Base-by-base conservation (phyloP, 2,329 filamentous ascomycete species). In the Orbilia brochopaga region DNA sequence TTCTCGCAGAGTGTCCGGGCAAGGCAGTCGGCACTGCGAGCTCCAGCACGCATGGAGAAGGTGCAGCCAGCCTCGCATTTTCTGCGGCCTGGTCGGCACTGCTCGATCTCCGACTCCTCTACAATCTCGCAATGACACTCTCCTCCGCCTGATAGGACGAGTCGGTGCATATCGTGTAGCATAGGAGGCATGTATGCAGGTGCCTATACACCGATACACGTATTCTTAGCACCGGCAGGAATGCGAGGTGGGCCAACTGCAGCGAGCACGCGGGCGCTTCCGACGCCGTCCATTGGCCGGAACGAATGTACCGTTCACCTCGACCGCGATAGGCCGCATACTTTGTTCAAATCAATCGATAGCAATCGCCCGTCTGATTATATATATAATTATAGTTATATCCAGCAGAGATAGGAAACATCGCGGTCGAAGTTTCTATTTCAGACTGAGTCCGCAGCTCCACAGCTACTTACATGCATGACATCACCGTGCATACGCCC, bases 401-500 rank as follows among this genome's bases (percentile, higher is more conserved):
- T n/a, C n/a, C n/a, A n/a, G n/a, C n/a, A 32, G 27, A 32, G 27
- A 32, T 32, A 8, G 27, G 3, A 3, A 32, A 8, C 27, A 4
- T 32, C 27, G 27, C 3, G 27, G 4, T 54, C 35, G 37, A 15
- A 35, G 30, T 55, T 55, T 48, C 19, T 21, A 23, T 19, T 44
- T n/a, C 3, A 27, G 4, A 3, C 19, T 4, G 46, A 7, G 46
- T 13, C 11, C 10, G 4, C 19, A 23, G 46, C 10, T n/a, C 19
- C 23, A 51, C 21, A n/a, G n/a, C n/a, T n/a, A n/a, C n/a, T n/a
- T n/a, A n/a, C n/a, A n/a, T n/a, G 32, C 21, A 69, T 70, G 66
- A 70, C 61, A 63, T 70, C 66, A 70, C 66, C 54, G 59, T 70
- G 66, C 66, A 52, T 70, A 15, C n/a, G 11, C 37, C 37, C 13